Base-by-base conservation (phyloP, 148 eudicot genomes). In the Bassia scoparia region DNA sequence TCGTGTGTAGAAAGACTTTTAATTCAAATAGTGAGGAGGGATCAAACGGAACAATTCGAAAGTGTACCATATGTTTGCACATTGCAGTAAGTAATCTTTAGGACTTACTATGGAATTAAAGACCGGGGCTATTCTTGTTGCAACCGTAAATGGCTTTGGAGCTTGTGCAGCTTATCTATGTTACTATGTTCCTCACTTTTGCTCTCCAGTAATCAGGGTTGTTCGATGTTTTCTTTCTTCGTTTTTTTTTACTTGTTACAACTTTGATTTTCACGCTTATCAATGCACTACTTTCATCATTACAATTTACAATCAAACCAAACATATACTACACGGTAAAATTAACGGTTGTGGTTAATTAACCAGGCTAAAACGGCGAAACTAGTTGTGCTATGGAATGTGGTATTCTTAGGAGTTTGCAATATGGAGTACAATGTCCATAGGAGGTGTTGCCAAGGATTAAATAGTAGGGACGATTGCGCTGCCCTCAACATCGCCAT, bases 61-160 rank as follows among this genome's bases (percentile, higher is more conserved):
- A 77, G 88, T 72, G 27, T 83, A 20, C 88, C 88, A 13, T 87
- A 87, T 74, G 76, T 83, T 38, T 76, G 81, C 70, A 77, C 87
- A 15, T 74, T 87, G 35, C 41, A 85, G 54, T 70, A 61, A 43
- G 54, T 88, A 44, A 73, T 74, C 15, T 69, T 87, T 35, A 85
- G 90, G 90, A 85, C 86, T 21, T 87, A 81, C 76, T 87, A 87
- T 64, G 90, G 90, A 7, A 67, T 85, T 16, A 76, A 48, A 85
- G 64, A 69, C 86, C 90, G 85, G 79, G 14, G 81, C 75, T 38
- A 35, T 79, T 14, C 85, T 87, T 23, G 90, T 87, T 2, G 81
- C 90, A 26, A 85, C 90, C 2, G 85, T 87, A 17, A 87, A 87
- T 61, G 88, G 90, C 17, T 87, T 87, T 68, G 90, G 90, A 17